Conservation (phyloP, 2,329 filamentous ascomycete genomes). For the Periglandula ipomoeae region DNA sequence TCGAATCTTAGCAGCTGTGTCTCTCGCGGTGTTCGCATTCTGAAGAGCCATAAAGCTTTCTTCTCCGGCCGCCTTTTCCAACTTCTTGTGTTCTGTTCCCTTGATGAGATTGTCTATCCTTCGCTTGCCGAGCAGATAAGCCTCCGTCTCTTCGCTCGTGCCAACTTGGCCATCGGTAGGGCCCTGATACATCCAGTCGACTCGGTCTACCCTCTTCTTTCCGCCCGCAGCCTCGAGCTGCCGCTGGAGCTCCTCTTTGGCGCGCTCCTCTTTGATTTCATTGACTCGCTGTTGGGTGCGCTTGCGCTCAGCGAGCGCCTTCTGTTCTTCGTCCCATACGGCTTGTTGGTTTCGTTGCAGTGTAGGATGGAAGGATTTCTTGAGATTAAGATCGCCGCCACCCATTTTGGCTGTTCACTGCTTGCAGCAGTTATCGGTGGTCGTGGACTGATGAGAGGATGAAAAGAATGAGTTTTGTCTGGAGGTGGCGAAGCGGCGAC, state of each 20-base stretch:
- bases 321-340: conserved; percentile 87
- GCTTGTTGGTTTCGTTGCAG: conserved; percentile 83
- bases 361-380: conserved; percentile 90
- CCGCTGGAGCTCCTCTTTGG: conserved; percentile 82
- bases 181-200: conserved; percentile 98
- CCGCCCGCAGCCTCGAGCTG: conserved; percentile 86
- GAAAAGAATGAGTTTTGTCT: neutral
- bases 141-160: conserved; percentile 82
- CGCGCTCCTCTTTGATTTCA: conserved; percentile 87
- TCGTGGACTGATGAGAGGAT: neutral
- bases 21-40: conserved; percentile 64
- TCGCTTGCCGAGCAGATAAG: conserved; percentile 85
- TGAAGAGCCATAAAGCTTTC: conserved; percentile 53
- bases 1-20: conserved; percentile 77
- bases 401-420: conserved; percentile 55
- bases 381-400: conserved; percentile 89
- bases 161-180: conserved; percentile 69
- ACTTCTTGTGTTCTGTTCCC: conserved; percentile 68
- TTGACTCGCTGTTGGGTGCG: conserved; percentile 84
- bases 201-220: conserved; percentile 67
- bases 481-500: conserved; percentile 1
- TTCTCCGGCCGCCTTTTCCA: conserved; percentile 64
- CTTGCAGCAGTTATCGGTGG: neutral
- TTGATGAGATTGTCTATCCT: conserved; percentile 77
- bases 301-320: conserved; percentile 90